phyloP scores from a whole-genome alignment of 73 alveolate genomes.

The Paramecium sexaurelia region DNA sequence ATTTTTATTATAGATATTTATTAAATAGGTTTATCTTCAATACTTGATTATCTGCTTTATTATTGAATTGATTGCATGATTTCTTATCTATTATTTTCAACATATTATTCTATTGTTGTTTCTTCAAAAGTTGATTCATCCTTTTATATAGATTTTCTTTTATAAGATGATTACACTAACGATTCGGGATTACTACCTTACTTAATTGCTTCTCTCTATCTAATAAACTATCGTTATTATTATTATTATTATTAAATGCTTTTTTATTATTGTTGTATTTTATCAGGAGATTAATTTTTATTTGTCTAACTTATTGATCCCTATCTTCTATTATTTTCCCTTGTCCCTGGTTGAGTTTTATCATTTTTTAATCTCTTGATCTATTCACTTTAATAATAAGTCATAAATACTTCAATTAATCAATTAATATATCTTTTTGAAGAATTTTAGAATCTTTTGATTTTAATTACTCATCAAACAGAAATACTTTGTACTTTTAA shows the following conservation, averaged over 20 bases:
- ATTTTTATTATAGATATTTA: neutral
- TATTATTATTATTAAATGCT: neutral
- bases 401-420: neutral
- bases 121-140: neutral
- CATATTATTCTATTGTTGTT: neutral
- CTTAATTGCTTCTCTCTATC: neutral
- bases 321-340: neutral
- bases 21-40: neutral
- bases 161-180: neutral
- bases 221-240: neutral
- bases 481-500: neutral
- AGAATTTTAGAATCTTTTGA: neutral
- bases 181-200: slow-evolving; percentile 23
- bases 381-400: neutral
- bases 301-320: neutral
- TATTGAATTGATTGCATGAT: neutral
- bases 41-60: neutral
- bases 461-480: neutral
- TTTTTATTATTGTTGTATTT: neutral
- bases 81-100: neutral
- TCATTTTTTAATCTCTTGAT: neutral
- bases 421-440: neutral
- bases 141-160: neutral
- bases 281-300: neutral
- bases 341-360: slow-evolving; percentile 2